A percentile compares a stretch with the other conserved stretches of the same genome.
These are phyloP conservation scores for Lactarius akahatsu DNA, from an alignment of 768 basidiomycete species.

Conservation along the genomic window DNA sequence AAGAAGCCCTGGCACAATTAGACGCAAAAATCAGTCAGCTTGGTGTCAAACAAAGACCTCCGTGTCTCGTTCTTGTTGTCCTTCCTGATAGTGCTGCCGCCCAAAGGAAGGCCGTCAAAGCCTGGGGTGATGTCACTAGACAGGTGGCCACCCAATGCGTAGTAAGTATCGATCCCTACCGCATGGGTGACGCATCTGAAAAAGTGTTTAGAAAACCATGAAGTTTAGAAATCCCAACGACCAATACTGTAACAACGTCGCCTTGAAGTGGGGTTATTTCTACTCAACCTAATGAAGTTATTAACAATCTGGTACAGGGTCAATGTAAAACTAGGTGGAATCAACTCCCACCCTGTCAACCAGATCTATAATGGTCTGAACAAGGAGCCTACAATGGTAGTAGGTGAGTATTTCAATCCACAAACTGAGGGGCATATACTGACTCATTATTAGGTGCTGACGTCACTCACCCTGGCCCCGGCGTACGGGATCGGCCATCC, in stretches of 20 bases:
- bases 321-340: constrained; percentile 42
- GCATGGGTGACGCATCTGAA: not conserved
- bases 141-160: constrained; percentile 51
- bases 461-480: constrained; percentile 62
- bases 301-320: constrained; percentile 33
- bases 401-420: constrained; percentile 24
- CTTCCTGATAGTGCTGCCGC: constrained; percentile 51
- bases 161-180: constrained; percentile 29
- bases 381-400: constrained; percentile 32
- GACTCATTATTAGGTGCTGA: constrained; percentile 36
- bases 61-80: constrained; percentile 48
- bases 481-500: constrained; percentile 51
- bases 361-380: constrained; percentile 20
- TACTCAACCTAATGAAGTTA: constrained; percentile 27
- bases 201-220: constrained; percentile 15
- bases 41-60: constrained; percentile 10
- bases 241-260: constrained; percentile 58
- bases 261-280: constrained; percentile 45
- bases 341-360: constrained; percentile 34
- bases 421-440: constrained; percentile 33
- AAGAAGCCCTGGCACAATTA: constrained; percentile 11
- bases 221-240: constrained; percentile 35
- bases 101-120: constrained; percentile 49
- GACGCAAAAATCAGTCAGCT: not conserved
- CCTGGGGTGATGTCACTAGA: constrained; percentile 52